phyloP scores from a whole-genome alignment of 1,139 yeast genomes.

The Debaryomyces subglobosus region DNA sequence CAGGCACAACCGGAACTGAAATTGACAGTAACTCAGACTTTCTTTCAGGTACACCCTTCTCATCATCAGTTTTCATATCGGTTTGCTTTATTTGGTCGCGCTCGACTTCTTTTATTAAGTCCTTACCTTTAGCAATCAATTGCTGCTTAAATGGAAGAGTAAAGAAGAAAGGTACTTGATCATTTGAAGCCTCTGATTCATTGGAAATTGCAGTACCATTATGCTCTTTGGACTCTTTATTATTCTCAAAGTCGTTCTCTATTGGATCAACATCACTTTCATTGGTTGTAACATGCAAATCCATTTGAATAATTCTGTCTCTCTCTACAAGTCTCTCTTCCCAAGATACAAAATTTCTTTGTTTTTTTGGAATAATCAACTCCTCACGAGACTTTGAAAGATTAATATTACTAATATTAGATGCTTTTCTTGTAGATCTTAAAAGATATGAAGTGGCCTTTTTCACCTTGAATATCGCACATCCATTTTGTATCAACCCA shows the following conservation, averaged over 20 bases:
- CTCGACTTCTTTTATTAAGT: slow-evolving; percentile 7
- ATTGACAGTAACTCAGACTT: slow-evolving; percentile 16
- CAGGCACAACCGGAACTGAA: slow-evolving; percentile 12
- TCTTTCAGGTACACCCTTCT: slow-evolving; percentile 11
- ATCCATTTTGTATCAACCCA: slow-evolving; percentile 45
- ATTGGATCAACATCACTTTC: slow-evolving; percentile 10
- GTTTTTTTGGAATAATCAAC: slow-evolving; percentile 35
- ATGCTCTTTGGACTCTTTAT: slow-evolving; percentile 11
- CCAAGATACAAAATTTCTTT: slow-evolving; percentile 43
- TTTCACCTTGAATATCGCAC: slow-evolving; percentile 62
- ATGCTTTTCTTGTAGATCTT: slow-evolving; percentile 59
- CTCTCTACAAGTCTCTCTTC: slow-evolving; percentile 36
- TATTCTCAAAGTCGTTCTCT: slow-evolving; percentile 9
- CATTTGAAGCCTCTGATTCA: slow-evolving; percentile 11
- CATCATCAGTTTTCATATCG: slow-evolving; percentile 3
- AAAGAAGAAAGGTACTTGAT: slow-evolving; percentile 18
- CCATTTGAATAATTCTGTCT: slow-evolving; percentile 31
- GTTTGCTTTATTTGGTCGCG: neutral
- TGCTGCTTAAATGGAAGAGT: slow-evolving; percentile 29
- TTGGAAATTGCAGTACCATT: neutral
- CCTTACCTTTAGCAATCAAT: slow-evolving; percentile 17
- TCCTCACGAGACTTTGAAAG: slow-evolving; percentile 45
- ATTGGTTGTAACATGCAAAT: slow-evolving; percentile 22
- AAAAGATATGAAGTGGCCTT: slow-evolving; percentile 61
- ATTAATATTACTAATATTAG: slow-evolving; percentile 43